A percentile compares a stretch with the other conserved stretches of the same genome.
phyloP scores from a whole-genome alignment of 768 basidiomycete genomes.

The Tylopilus sp. region DNA sequence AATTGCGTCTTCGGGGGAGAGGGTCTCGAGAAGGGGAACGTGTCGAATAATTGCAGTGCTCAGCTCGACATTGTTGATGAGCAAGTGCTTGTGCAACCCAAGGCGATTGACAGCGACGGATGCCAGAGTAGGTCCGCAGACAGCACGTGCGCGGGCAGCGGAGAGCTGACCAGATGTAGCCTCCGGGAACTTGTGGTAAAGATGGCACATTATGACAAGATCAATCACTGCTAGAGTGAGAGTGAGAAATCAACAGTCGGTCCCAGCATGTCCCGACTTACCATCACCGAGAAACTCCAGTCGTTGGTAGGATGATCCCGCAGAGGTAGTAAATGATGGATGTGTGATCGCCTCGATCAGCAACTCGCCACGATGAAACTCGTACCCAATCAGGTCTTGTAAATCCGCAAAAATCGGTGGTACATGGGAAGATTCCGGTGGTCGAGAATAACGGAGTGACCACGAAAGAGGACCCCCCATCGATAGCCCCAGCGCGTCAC shows the following conservation, averaged over 20 bases:
- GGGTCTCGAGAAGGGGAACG: conserved; percentile 53
- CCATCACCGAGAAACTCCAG: conserved; percentile 90
- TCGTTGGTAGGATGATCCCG: conserved; percentile 72
- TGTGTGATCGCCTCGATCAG: conserved; percentile 83
- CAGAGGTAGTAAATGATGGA: conserved; percentile 60
- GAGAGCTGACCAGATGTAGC: conserved; percentile 79
- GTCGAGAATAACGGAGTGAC: conserved; percentile 50
- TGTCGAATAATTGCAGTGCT: conserved; percentile 60
- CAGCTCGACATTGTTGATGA: conserved; percentile 67
- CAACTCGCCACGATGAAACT: conserved; percentile 58
- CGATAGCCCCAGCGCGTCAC: conserved; percentile 60
- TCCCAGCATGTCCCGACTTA: conserved; percentile 33
- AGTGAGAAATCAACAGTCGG: conserved; percentile 4
- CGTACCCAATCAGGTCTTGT: conserved; percentile 66
- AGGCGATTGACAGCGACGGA: conserved; percentile 64
- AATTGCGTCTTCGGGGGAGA: conserved; percentile 60
- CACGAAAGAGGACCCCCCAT: conserved; percentile 74
- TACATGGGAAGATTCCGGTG: conserved; percentile 31
- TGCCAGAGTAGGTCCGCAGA: conserved; percentile 74
- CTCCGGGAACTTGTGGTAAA: conserved; percentile 64
- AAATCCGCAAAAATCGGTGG: conserved; percentile 50
- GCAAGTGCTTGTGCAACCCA: conserved; percentile 62
- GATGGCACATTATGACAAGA: conserved; percentile 66
- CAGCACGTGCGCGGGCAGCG: conserved; percentile 62
- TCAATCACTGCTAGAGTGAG: conserved; percentile 57